A percentile compares a stretch with the other conserved stretches of the same genome.
These are phyloP conservation scores for Botrytis pseudocinerea DNA, from an alignment of 2,329 filamentous ascomycete species.

Conservation along the genomic window DNA sequence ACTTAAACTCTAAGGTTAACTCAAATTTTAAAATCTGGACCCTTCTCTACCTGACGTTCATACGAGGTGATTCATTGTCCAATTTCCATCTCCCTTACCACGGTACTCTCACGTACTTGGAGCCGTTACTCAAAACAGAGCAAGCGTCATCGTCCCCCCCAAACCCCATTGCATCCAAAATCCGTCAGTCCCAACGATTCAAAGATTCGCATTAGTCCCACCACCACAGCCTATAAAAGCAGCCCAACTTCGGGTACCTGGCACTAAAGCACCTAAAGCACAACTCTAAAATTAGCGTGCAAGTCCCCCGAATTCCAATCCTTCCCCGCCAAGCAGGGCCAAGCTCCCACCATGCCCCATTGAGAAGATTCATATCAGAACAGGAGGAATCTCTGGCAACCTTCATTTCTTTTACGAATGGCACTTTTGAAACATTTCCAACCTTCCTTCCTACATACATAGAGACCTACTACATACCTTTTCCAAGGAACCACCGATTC, in stretches of 20 bases:
- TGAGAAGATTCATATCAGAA: constrained; percentile 7
- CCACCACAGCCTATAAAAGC: not conserved
- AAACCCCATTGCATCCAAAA: not conserved
- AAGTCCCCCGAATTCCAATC: not conserved
- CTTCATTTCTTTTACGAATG: constrained; percentile 12
- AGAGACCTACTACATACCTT: not conserved
- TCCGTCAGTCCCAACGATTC: not conserved
- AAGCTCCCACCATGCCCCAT: constrained; percentile 14
- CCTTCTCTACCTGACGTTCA: not conserved
- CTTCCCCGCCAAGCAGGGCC: constrained; percentile 12
- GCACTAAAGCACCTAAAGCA: not conserved
- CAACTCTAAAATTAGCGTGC: constrained; percentile 14
- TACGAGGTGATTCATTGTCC: not conserved
- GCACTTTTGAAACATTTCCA: not conserved
- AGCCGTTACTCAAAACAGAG: not conserved
- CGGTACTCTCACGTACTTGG: not conserved
- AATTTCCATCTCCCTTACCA: not conserved
- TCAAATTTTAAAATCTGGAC: not conserved
- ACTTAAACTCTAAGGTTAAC: not conserved
- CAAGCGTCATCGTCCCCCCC: not conserved
- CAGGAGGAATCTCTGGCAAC: not conserved
- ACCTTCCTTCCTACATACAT: not conserved
- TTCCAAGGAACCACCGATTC: not conserved
- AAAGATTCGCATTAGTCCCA: not conserved
- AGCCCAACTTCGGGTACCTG: not conserved